Percentiles rank a stretch among this genome's conserved stretches.
Evolutionary conservation across 23 red algal species (phyloP).

Genomic region (Agarophyton chilense): DNA sequence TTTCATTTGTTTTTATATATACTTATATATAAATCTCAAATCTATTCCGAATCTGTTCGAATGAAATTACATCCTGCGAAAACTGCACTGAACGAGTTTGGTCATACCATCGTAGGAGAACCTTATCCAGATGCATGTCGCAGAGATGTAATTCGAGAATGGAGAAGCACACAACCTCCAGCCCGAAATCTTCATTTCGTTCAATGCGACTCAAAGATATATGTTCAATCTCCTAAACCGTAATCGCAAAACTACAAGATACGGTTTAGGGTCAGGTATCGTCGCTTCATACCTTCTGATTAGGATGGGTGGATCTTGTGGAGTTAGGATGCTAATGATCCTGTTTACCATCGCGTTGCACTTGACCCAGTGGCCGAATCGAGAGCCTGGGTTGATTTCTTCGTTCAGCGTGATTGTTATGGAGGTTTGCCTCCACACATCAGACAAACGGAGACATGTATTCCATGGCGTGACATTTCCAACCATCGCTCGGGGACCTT

Average conservation of each 20-base stretch:
- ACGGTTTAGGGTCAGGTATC: conserved; percentile 42
- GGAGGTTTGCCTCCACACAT: too few species aligned
- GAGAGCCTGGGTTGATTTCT: conserved; percentile 50
- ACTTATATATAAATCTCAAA: conserved; percentile 31
- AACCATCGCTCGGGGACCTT: too few species aligned
- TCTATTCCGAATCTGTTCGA: conserved; percentile 35
- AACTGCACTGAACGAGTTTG: conserved; percentile 13
- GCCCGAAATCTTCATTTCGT: conserved; percentile 34
- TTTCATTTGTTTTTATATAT: conserved; percentile 26
- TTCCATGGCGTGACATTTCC: too few species aligned
- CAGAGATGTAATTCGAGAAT: conserved; percentile 43
- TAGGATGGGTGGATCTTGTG: conserved; percentile 60
- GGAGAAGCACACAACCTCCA: not conserved
- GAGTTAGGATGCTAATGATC: conserved; percentile 53
- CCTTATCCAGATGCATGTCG: conserved; percentile 51
- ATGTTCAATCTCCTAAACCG: not conserved
- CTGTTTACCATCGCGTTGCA: not conserved
- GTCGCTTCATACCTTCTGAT: conserved; percentile 14
- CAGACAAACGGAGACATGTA: too few species aligned
- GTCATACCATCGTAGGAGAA: conserved; percentile 9
- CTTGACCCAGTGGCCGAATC: not conserved
- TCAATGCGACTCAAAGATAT: conserved; percentile 22
- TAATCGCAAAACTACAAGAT: not conserved
- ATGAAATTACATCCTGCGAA: conserved; percentile 31
- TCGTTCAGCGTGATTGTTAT: conserved; percentile 34